Base-by-base conservation (phyloP, 768 basidiomycete species). In the Lentinus tigrinus region DNA sequence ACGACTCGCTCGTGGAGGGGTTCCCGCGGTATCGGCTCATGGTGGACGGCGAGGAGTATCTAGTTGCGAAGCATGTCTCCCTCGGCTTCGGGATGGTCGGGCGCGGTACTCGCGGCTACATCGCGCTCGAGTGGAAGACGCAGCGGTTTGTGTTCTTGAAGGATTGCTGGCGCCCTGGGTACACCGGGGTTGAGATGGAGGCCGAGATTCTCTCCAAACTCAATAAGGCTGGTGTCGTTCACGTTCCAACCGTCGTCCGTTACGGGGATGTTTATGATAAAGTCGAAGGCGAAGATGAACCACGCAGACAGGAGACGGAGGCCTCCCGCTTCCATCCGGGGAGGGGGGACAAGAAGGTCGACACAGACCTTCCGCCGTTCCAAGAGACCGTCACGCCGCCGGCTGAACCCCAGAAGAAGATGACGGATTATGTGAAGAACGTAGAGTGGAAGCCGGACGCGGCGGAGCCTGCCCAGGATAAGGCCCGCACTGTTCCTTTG, bases 121-220 rank as follows among this genome's bases (percentile, higher is more conserved):
- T 63, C 28, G 62, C 62, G 1, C 44, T 50, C 47, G 62, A 63
- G n/a, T 40, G 53, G 47, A 11, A 44, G 9, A 39, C 43, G 2
- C 48, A 56, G 23, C 39, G 43, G 2, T 42, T 63, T 10, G 58
- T 57, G 0, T 60, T 57, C 49, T 16, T 60, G 24, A 63, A 60
- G 58, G 62, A 63, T 37, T 43, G 34, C 10, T 63, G 62, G 62
- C 47, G 56, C 8, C 47, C 47, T 8, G 31, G 17, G 24, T 56
- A 46, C 31, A 11, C 16, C n/a, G 48, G 23, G 1, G 38, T 53
- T 2, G 17, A 26, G 0, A 14, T 34, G 10, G 62, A 63, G 19
- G 47, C 52, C 19, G 23, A 37, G 23, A 49, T 21, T 4, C 48
- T 49, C 48, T 16, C 13, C 17, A 34, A 27, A 7, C 34, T 49